phyloP scores from a whole-genome alignment of 495 filamentous ascomycete genomes.

The Astrocystis sublimbata region DNA sequence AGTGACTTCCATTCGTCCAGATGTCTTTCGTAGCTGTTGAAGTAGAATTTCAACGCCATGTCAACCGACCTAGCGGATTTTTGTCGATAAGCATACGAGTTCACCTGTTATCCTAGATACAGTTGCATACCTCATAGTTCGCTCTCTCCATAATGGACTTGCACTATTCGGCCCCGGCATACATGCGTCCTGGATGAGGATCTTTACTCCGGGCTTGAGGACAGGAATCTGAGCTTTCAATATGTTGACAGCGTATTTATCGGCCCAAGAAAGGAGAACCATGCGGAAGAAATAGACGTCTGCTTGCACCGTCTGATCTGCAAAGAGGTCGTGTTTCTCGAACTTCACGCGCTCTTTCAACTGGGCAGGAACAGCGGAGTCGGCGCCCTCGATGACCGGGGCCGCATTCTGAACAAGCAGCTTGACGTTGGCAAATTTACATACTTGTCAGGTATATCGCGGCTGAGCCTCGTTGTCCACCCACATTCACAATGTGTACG shows the following conservation, averaged over 20 bases:
- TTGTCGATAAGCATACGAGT: conserved; percentile 8
- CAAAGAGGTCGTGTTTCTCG: conserved; percentile 49
- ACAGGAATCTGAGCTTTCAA: conserved; percentile 42
- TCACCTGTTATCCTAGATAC: not conserved
- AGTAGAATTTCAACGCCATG: conserved; percentile 15
- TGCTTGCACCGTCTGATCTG: conserved; percentile 46
- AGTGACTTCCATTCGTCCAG: conserved; percentile 25
- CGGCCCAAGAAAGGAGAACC: conserved; percentile 52
- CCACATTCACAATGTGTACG: conserved; percentile 16
- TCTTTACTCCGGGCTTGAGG: conserved; percentile 38
- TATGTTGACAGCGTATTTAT: conserved; percentile 42
- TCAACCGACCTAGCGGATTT: conserved; percentile 18
- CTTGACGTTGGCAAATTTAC: conserved; percentile 15
- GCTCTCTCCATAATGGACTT: conserved; percentile 21
- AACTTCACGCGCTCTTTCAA: conserved; percentile 33
- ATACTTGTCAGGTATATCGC: conserved; percentile 16
- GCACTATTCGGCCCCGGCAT: conserved; percentile 29
- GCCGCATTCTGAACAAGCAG: conserved; percentile 21
- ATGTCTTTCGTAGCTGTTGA: conserved; percentile 17
- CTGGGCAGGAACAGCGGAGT: conserved; percentile 9
- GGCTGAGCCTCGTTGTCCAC: conserved; percentile 16
- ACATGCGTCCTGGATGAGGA: conserved; percentile 47
- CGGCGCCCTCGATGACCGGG: conserved; percentile 13
- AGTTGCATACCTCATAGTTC: conserved; percentile 19
- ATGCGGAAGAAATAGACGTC: conserved; percentile 55